Percentiles rank a stretch among this genome's conserved stretches.
These are phyloP conservation scores for Trichoderma aggressivum DNA, from an alignment of 2,329 filamentous ascomycete genomes.

Conservation along the genomic window DNA sequence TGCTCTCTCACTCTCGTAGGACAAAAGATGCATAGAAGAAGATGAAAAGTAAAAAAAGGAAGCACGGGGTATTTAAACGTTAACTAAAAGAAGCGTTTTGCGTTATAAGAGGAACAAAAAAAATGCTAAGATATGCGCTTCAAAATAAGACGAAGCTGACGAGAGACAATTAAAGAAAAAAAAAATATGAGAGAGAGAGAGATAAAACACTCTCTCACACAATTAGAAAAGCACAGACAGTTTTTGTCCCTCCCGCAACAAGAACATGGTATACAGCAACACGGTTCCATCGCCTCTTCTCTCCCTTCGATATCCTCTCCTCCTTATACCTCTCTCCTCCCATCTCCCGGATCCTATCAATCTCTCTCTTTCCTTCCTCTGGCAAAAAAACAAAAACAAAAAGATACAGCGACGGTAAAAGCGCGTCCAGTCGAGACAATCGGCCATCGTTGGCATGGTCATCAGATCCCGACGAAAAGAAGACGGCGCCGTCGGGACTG, in stretches of 20 bases:
- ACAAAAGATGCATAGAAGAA: background rate
- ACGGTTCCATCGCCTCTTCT: background rate
- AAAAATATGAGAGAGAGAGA: background rate
- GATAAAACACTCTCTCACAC: background rate
- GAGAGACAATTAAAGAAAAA: background rate
- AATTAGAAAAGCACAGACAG: slow-evolving; percentile 9
- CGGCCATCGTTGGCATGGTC: background rate
- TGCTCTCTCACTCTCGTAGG: background rate
- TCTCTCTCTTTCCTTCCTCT: background rate
- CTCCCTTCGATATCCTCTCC: background rate
- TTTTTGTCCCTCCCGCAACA: slow-evolving; percentile 8
- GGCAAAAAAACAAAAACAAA: background rate
- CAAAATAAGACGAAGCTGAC: slow-evolving; percentile 3
- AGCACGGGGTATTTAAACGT: slow-evolving; percentile 15
- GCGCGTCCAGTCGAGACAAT: background rate
- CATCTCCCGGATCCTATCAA: background rate
- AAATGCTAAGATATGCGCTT: slow-evolving; percentile 11
- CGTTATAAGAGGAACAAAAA: slow-evolving; percentile 10
- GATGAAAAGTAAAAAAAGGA: background rate
- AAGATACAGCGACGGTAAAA: background rate
- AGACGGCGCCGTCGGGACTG: background rate
- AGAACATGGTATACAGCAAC: slow-evolving; percentile 10
- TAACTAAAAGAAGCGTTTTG: slow-evolving; percentile 11
- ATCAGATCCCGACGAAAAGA: background rate
- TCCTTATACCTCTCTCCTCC: background rate